Evolutionary conservation across 805 yeast species (phyloP).

Genomic region (Zygotorulaspora chibaensis): DNA sequence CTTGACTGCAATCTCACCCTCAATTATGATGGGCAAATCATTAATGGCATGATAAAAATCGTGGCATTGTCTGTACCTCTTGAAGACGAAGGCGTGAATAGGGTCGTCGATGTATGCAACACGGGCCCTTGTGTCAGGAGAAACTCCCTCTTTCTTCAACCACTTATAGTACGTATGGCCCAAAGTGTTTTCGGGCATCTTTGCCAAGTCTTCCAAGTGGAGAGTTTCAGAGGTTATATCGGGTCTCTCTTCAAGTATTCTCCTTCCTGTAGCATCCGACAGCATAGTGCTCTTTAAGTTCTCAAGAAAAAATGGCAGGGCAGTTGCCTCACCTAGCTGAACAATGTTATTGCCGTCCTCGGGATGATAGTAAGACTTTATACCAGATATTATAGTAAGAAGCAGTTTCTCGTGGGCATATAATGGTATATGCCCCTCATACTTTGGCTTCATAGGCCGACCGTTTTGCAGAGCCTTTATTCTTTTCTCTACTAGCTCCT

Average conservation of each 20-base stretch:
- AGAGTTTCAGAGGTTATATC: constrained; percentile 71
- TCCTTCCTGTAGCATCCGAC: constrained; percentile 67
- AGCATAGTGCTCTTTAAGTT: constrained; percentile 70
- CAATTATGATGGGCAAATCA: constrained; percentile 83
- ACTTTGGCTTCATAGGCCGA: constrained; percentile 38
- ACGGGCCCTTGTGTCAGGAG: constrained; percentile 89
- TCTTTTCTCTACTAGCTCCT: constrained; percentile 31
- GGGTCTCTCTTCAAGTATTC: constrained; percentile 74
- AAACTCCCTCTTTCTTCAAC: constrained; percentile 81
- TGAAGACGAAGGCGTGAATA: constrained; percentile 87
- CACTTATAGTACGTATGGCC: constrained; percentile 79
- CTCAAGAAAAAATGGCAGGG: constrained; percentile 61
- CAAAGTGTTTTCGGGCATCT: constrained; percentile 62
- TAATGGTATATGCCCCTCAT: constrained; percentile 78
- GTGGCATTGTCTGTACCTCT: constrained; percentile 92
- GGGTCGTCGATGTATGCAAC: constrained; percentile 86
- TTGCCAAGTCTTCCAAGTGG: constrained; percentile 54
- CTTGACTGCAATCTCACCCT: constrained; percentile 95
- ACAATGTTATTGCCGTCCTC: constrained; percentile 71
- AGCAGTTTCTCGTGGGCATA: constrained; percentile 55
- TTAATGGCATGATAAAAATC: constrained; percentile 94
- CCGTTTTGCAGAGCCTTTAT: constrained; percentile 21
- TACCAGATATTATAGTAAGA: constrained; percentile 66
- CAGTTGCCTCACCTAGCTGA: constrained; percentile 87
- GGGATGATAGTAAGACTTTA: constrained; percentile 75